Evolutionary conservation across 2,329 filamentous ascomycete genomes (phyloP).

Genomic region (Capronia epimyces): DNA sequence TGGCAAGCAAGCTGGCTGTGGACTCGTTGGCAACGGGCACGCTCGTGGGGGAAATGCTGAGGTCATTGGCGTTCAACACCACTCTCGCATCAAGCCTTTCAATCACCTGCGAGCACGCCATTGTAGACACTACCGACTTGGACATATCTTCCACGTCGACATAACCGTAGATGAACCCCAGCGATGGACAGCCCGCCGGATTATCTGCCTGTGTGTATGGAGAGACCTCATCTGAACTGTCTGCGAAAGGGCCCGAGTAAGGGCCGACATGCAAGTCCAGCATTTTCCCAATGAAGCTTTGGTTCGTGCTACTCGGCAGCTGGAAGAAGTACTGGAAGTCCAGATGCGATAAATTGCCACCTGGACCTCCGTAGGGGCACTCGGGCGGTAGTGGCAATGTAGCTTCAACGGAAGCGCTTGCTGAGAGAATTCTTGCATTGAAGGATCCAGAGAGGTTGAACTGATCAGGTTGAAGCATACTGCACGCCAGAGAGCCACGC

Average conservation of each 20-base stretch:
- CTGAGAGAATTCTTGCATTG: conserved; percentile 6
- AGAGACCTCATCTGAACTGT: conserved; percentile 8
- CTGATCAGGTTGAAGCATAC: not conserved
- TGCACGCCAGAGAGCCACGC: conserved; percentile 12
- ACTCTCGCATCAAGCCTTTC: conserved; percentile 9
- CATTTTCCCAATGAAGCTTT: conserved; percentile 17
- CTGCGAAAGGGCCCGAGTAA: conserved; percentile 6
- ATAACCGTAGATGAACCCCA: conserved; percentile 24
- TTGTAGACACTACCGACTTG: not conserved
- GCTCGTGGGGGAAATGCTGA: not conserved
- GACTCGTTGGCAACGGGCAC: conserved; percentile 14
- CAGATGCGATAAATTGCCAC: conserved; percentile 12
- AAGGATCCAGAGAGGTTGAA: conserved; percentile 7
- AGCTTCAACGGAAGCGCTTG: conserved; percentile 3
- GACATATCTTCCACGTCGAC: conserved; percentile 3
- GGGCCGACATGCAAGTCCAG: conserved; percentile 25
- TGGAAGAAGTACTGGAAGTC: conserved; percentile 4
- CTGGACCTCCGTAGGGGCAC: conserved; percentile 17
- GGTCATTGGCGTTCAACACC: not conserved
- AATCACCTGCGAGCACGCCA: conserved; percentile 24
- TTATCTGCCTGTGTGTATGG: conserved; percentile 17
- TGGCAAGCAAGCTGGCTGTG: conserved; percentile 5
- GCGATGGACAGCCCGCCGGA: conserved; percentile 24
- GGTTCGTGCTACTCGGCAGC: conserved; percentile 1
- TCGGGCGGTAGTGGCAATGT: conserved; percentile 8